Percentiles rank a stretch among this genome's conserved stretches.
phyloP scores from a whole-genome alignment of 78 protist species.

The Monosiga brevicollis region DNA sequence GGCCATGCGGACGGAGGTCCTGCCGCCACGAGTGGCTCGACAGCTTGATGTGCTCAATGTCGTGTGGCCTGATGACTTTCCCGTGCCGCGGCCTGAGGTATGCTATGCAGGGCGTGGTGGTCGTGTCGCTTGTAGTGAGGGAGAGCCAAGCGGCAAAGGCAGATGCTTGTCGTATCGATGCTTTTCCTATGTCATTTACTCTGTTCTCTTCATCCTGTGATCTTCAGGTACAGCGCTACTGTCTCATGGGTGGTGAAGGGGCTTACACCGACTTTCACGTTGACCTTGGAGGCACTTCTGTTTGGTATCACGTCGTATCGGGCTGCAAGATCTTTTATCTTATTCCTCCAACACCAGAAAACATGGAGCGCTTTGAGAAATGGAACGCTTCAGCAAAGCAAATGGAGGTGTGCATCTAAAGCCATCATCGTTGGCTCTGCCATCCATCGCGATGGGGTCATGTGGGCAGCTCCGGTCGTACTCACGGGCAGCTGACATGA shows the following conservation, averaged over 20 bases:
- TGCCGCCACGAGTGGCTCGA: slow-evolving; percentile 13
- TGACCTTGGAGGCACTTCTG: slow-evolving; percentile 38
- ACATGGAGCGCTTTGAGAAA: neutral
- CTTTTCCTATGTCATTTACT: neutral
- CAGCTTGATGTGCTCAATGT: slow-evolving; percentile 17
- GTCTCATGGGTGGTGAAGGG: slow-evolving; percentile 19
- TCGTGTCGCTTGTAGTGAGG: neutral
- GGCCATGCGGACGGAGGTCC: neutral
- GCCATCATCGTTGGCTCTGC: no score
- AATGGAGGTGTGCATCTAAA: neutral
- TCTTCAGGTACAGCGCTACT: slow-evolving; percentile 7
- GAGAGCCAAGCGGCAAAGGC: neutral
- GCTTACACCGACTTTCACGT: slow-evolving; percentile 37
- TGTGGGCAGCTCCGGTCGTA: no score
- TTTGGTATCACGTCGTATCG: slow-evolving; percentile 36
- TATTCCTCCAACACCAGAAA: neutral
- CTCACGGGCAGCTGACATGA: no score
- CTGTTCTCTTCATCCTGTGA: neutral
- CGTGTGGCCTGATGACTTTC: slow-evolving; percentile 1
- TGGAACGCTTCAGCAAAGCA: slow-evolving; percentile 2
- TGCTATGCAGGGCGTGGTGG: neutral
- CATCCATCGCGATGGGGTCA: no score
- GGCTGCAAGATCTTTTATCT: slow-evolving; percentile 10
- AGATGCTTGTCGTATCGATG: neutral
- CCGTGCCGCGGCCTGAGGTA: neutral